Percentiles rank a stretch among this genome's conserved stretches.
phyloP scores from a whole-genome alignment of 495 filamentous ascomycete species.

The Cetradonia linearis region DNA sequence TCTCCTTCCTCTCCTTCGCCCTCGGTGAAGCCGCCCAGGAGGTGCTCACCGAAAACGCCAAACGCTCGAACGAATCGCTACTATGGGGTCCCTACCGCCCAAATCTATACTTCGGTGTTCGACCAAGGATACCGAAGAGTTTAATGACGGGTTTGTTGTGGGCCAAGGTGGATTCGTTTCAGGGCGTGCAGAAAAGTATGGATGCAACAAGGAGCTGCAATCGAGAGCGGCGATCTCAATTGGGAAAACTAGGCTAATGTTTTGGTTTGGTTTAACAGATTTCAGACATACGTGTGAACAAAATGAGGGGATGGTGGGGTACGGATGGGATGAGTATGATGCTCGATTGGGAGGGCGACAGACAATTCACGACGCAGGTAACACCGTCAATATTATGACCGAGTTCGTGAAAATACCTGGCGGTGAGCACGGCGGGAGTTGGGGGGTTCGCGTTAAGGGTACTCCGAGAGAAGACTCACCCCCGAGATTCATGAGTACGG shows the following conservation, averaged over 20 bases:
- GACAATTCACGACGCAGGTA: slow-evolving; percentile 79
- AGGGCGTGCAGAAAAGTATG: slow-evolving; percentile 65
- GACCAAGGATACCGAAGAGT: slow-evolving; percentile 78
- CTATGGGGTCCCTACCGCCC: slow-evolving; percentile 96
- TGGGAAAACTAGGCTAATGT: not conserved
- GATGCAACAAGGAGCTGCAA: not conserved
- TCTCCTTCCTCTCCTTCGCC: slow-evolving; percentile 1
- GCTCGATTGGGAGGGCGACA: slow-evolving; percentile 75
- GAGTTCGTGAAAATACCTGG: slow-evolving; percentile 90
- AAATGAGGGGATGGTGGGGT: slow-evolving; percentile 85
- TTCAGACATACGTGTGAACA: slow-evolving; percentile 95
- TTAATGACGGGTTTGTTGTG: slow-evolving; percentile 79
- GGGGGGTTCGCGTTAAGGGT: slow-evolving; percentile 83
- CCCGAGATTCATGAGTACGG: slow-evolving; percentile 56
- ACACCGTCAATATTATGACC: slow-evolving; percentile 80
- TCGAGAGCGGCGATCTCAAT: not conserved
- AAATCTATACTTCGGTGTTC: slow-evolving; percentile 90
- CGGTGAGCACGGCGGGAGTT: slow-evolving; percentile 78
- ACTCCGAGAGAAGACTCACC: slow-evolving; percentile 59
- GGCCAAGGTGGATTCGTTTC: slow-evolving; percentile 75
- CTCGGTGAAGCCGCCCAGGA: slow-evolving; percentile 13
- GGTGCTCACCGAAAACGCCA: slow-evolving; percentile 29
- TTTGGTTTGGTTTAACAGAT: slow-evolving; percentile 39
- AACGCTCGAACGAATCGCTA: slow-evolving; percentile 68
- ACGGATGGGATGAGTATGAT: slow-evolving; percentile 96